Evolutionary conservation across 805 yeast genomes (phyloP), one percentile per base, ranked within the genome.

Genomic region (Pichia gijzeniarum): DNA sequence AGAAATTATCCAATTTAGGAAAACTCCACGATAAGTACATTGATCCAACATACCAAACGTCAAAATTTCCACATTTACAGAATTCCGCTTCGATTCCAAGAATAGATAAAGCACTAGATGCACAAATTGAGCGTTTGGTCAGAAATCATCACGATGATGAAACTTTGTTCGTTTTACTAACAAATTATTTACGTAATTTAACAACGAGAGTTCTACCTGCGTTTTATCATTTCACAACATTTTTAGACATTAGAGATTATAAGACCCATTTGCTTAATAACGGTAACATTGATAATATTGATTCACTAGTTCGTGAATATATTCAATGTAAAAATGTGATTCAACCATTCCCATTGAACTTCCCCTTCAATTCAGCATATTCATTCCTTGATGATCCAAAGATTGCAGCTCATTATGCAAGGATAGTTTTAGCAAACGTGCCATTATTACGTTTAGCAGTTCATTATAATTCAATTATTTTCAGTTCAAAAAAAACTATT

Each of bases 61-160:
- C 40, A 19, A 44, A 44, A 35, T 44, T 44, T 5, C 43, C 48
- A 16, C 10, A 2, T 35, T 8, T 22, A 20, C 33, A 33, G 13
- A 42, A 49, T 30, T 51, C 45, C 16, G 21, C 45, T 5, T 35
- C 48, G 8, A 46, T 44, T 35, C 61, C 64, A 0, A 35, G 37
- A n/a, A 41, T 60, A 17, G 67, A 63, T 49, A 25, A 34, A 2
- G 45, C 41, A 13, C 48, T 63, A 25, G 46, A 53, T 34, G 31
- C 46, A 2, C 47, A 50, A 21, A 35, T 63, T 7, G 41, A 44
- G 1, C 31, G 28, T 5, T 43, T 61, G 10, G 28, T 63, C 14
- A 32, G 34, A 9, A 57, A 58, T 14, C 59, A 57, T 40, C 64
- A 62, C 41, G 62, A 57, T 43, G 68, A 63, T 47, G 45, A 47